phyloP scores from a whole-genome alignment of 177 flowering plant genomes.

The Tripterygium wilfordii region DNA sequence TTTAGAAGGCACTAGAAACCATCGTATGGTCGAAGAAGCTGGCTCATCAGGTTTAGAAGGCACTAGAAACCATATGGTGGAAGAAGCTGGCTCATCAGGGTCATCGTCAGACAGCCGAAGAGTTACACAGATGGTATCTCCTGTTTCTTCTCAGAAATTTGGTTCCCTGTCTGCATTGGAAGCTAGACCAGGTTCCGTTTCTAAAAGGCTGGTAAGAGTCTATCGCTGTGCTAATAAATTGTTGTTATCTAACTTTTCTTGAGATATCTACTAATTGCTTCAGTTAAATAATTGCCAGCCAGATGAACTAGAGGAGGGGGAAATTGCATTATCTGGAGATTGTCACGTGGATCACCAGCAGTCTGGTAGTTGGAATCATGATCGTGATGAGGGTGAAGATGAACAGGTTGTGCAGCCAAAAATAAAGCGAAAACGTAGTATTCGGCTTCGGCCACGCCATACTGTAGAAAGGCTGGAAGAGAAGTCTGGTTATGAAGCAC shows the following conservation, averaged over 20 bases:
- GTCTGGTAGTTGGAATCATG: conserved; percentile 96
- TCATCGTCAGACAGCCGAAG: conserved; percentile 74
- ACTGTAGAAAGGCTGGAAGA: conserved; percentile 69
- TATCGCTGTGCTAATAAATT: conserved; percentile 1
- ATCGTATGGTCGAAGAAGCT: too few relatives aligned
- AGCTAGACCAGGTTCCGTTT: conserved; percentile 66
- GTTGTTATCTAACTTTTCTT: background rate
- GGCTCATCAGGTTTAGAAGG: too few relatives aligned
- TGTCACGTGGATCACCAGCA: conserved; percentile 83
- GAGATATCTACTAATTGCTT: conserved; percentile 10
- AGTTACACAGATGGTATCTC: conserved; percentile 44
- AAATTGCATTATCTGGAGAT: conserved; percentile 90
- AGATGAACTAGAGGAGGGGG: conserved; percentile 96
- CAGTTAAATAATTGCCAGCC: conserved; percentile 40
- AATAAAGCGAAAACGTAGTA: conserved; percentile 87
- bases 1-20: conserved; percentile 32
- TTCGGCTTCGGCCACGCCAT: conserved; percentile 71
- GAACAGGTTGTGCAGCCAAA: conserved; percentile 97
- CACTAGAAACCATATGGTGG: too few relatives aligned
- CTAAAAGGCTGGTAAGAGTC: conserved; percentile 62
- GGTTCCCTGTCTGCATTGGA: conserved; percentile 93
- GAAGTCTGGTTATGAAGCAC: conserved; percentile 40
- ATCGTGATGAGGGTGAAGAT: conserved; percentile 93
- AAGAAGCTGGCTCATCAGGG: conserved; percentile 81
- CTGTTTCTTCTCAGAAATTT: conserved; percentile 84